Conservation (phyloP, 78 protist species). For the Dictyostelium capitatum region DNA sequence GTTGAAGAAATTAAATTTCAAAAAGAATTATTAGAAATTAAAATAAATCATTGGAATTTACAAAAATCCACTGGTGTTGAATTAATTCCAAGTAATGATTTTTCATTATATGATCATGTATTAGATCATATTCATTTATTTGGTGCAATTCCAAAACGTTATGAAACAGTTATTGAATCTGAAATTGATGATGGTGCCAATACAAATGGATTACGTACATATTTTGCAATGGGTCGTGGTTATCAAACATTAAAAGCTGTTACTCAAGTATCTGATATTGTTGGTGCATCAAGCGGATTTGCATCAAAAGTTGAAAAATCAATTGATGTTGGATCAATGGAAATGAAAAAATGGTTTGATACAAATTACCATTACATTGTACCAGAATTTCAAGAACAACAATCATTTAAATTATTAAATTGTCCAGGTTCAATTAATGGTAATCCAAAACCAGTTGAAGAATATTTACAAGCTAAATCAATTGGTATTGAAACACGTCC, state of each 20-base stretch:
- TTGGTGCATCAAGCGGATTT: background rate
- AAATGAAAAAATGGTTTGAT: conserved; percentile 93
- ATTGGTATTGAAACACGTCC: conserved; percentile 81
- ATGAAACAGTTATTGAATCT: conserved; percentile 56
- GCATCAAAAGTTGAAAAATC: background rate
- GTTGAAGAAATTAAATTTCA: conserved; percentile 51
- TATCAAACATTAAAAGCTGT: conserved; percentile 61
- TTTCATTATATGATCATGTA: conserved; percentile 86
- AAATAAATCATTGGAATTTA: conserved; percentile 20
- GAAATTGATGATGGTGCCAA: background rate
- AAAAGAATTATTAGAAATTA: conserved; percentile 1
- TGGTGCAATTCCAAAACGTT: conserved; percentile 85
- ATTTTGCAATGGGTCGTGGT: conserved; percentile 91
- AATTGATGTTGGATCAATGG: conserved; percentile 79
- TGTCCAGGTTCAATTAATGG: background rate
- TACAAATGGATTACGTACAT: conserved; percentile 42
- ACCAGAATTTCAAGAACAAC: conserved; percentile 83
- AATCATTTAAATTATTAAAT: conserved; percentile 26
- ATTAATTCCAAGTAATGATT: conserved; percentile 83
- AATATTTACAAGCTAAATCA: conserved; percentile 42
- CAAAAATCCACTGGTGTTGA: conserved; percentile 64
- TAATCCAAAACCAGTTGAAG: conserved; percentile 59
- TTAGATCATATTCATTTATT: conserved; percentile 79
- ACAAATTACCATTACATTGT: conserved; percentile 93
- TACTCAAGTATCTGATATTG: conserved; percentile 12